Evolutionary conservation across 345 rosid species (phyloP).

Genomic region (Turnera subulata): DNA sequence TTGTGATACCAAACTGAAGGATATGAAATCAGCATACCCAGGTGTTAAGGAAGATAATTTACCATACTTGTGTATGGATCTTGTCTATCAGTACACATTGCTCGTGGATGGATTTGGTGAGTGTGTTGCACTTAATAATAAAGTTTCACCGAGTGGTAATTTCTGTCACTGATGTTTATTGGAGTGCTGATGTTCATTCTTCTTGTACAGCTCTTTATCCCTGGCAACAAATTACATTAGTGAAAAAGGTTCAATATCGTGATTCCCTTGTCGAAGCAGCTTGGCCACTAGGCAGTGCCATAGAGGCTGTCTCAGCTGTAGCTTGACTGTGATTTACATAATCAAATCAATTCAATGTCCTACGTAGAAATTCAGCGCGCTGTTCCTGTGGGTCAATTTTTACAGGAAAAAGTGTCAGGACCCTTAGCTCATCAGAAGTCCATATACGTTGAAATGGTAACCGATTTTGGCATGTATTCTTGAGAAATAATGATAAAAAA

Average conservation of each 20-base stretch:
- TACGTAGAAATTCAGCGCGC: too few relatives aligned
- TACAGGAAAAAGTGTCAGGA: too few relatives aligned
- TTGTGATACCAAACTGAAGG: conserved; percentile 64
- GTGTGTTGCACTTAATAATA: conserved; percentile 10
- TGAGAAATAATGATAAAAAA: conserved; percentile 21
- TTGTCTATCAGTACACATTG: conserved; percentile 72
- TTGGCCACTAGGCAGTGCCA: conserved; percentile 98
- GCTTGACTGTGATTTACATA: background rate
- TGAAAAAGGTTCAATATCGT: conserved; percentile 70
- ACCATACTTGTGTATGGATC: conserved; percentile 94
- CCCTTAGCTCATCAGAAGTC: conserved; percentile 5
- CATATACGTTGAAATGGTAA: conserved; percentile 8
- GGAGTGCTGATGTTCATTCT: background rate
- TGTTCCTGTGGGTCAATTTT: background rate
- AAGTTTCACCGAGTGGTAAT: too few relatives aligned
- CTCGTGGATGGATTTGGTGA: conserved; percentile 90
- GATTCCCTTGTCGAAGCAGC: conserved; percentile 82
- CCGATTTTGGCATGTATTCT: conserved; percentile 17
- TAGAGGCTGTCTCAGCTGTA: conserved; percentile 70
- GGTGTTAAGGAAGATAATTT: conserved; percentile 45
- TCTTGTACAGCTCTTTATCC: conserved; percentile 56
- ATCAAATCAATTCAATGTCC: too few relatives aligned
- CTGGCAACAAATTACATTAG: conserved; percentile 73
- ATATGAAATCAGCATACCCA: conserved; percentile 52
- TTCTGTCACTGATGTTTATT: background rate